Base-by-base conservation (phyloP, 108 stramenopile genomes). In the Skeletonema marinoi region DNA sequence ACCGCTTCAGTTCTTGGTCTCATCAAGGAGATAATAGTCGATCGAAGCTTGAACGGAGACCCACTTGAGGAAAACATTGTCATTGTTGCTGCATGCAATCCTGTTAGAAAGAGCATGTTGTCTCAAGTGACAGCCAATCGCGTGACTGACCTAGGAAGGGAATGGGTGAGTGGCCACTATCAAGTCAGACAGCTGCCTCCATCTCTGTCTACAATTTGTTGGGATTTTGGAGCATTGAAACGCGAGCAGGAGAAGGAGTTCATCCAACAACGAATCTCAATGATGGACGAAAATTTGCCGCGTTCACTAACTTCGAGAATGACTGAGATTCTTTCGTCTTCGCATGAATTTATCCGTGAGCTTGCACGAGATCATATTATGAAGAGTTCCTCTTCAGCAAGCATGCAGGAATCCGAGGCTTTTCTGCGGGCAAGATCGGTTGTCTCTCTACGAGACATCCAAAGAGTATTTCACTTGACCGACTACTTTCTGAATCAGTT, bases 201-300 rank as follows among this genome's bases (percentile, higher is more conserved):
- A 9, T 73, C 71, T 39, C 50, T 78, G 14, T 39, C n/a, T 2
- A 36, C 65, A 5, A 66, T 78, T 30, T 33, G n/a, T 17, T 78
- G 77, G 77, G 63, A 58, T 42, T 78, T 25, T 10, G 77, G 77
- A 30, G 72, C 77, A 13, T 21, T 78, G 3, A 74, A 73, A 11
- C n/a, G 35, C 8, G 77, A 78, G 31, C 71, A 78, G 63, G 77
- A 78, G 35, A 78, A 78, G 41, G 77, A 78, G 16, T 78, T 78
- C 32, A 78, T 78, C 12, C 56, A 56, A n/a, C 71, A 51, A 8
- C 35, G 77, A 42, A 66, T 78, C 9, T 6, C 44, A 4, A 73
- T 78, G 71, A 65, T 78, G 54, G 73, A 78, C 38, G 39, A 56
- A 25, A 14, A 66, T 12, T n/a, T 78, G 3, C n/a, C 77, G 3